A percentile compares a stretch with the other conserved stretches of the same genome.
These are phyloP conservation scores for Sugiyamaella marilandica DNA, from an alignment of 805 yeast genomes.

Conservation along the genomic window DNA sequence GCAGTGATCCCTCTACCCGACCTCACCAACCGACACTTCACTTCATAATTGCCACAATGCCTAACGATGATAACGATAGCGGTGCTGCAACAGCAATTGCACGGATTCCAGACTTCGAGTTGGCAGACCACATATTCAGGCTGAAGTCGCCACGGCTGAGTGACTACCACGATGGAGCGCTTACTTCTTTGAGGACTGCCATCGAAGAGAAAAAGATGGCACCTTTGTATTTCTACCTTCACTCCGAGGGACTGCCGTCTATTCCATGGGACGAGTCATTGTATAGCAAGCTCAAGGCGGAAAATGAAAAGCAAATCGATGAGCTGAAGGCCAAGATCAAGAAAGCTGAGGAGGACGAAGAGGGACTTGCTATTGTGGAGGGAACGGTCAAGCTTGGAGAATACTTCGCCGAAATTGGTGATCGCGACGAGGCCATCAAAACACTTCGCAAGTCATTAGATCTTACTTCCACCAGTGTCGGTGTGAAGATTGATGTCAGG, in stretches of 20 bases:
- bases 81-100: constrained; percentile 11
- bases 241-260: constrained; percentile 39
- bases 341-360: constrained; percentile 68
- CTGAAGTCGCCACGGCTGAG: constrained; percentile 41
- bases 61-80: background rate
- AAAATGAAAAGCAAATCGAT: constrained; percentile 53
- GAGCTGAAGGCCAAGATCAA: constrained; percentile 42
- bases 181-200: constrained; percentile 45
- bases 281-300: constrained; percentile 46
- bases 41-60: background rate
- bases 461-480: constrained; percentile 70
- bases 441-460: constrained; percentile 70
- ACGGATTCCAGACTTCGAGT: constrained; percentile 66
- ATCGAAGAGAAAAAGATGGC: constrained; percentile 65
- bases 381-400: constrained; percentile 80
- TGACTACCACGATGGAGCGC: constrained; percentile 41
- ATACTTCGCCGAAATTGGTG: constrained; percentile 81
- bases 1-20: background rate
- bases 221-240: constrained; percentile 73
- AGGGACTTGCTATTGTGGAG: constrained; percentile 75
- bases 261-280: constrained; percentile 57
- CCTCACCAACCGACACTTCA: background rate
- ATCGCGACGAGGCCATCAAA: constrained; percentile 60
- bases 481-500: constrained; percentile 81
- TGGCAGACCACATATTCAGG: constrained; percentile 76